Evolutionary conservation across 331 rosid genomes (phyloP).

Genomic region (Pyracantha coccinea): DNA sequence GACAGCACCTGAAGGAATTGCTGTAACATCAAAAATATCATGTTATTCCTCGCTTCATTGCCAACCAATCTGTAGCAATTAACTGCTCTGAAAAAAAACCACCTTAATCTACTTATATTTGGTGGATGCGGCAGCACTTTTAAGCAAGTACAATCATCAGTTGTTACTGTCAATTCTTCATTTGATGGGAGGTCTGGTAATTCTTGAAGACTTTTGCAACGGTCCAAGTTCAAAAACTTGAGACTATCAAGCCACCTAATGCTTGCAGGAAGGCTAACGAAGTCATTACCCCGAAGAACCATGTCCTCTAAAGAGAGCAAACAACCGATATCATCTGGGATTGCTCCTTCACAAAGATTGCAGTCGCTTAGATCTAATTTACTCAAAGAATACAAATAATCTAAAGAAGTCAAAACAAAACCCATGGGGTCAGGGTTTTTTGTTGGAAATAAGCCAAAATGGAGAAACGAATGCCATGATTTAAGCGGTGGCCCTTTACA

Average conservation of each 20-base stretch:
- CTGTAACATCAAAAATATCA: neutral
- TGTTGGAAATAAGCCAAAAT: neutral
- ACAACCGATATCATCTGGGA: neutral
- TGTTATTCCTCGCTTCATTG: neutral
- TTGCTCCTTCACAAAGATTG: neutral
- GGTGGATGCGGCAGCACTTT: slow-evolving; percentile 4
- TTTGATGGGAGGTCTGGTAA: slow-evolving; percentile 1
- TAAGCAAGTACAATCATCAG: neutral
- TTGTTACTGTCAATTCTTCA: neutral
- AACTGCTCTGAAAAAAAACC: neutral
- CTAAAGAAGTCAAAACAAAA: neutral
- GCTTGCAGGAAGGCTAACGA: neutral
- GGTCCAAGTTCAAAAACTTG: neutral
- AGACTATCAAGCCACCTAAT: neutral
- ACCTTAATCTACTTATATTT: neutral
- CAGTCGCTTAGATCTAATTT: neutral
- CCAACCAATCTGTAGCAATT: neutral
- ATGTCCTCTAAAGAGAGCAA: neutral
- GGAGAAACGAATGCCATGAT: neutral
- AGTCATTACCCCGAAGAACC: neutral
- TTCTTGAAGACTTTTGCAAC: neutral
- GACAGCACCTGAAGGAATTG: neutral
- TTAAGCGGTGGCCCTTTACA: neutral
- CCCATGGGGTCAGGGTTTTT: neutral
- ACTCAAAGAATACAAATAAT: neutral